Conservation (phyloP, 306 rosid species). For the Alnus glutinosa region DNA sequence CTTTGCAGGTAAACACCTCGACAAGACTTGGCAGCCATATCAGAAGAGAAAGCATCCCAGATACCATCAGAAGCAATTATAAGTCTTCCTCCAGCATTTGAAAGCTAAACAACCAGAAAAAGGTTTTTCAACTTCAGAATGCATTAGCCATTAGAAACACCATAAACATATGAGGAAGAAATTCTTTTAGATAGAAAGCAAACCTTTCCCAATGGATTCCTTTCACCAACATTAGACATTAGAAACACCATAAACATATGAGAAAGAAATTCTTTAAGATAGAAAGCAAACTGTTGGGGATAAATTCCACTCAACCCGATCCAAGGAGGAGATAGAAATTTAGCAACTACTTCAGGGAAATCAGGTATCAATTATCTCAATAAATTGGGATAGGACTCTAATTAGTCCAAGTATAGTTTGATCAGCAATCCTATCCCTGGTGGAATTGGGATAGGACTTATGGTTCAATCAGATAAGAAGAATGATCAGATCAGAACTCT, state of each 20-base stretch:
- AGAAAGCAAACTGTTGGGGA: background rate
- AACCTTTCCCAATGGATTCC: too few species aligned
- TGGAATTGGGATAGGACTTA: too few species aligned
- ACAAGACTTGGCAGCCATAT: slow-evolving; percentile 81
- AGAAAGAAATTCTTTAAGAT: background rate
- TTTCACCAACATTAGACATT: too few species aligned
- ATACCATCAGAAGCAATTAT: slow-evolving; percentile 99
- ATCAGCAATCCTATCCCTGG: too few species aligned
- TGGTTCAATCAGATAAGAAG: too few species aligned
- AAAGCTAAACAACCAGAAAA: slow-evolving; percentile 59
- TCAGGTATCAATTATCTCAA: too few species aligned
- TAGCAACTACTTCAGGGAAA: too few species aligned
- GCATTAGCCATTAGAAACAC: background rate
- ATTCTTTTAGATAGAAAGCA: background rate
- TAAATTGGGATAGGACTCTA: too few species aligned
- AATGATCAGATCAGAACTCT: too few species aligned
- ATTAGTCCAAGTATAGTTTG: too few species aligned
- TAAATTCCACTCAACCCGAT: too few species aligned
- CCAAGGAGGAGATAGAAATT: too few species aligned
- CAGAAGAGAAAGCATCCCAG: slow-evolving; percentile 95
- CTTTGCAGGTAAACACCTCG: slow-evolving; percentile 92
- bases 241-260: background rate
- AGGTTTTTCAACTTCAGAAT: slow-evolving; percentile 24
- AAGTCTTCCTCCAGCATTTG: slow-evolving; percentile 91
- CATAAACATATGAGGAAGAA: background rate